Evolutionary conservation across 106 monocot species (phyloP), one percentile per base, ranked within the genome.

Genomic region (Dioscorea alata): DNA sequence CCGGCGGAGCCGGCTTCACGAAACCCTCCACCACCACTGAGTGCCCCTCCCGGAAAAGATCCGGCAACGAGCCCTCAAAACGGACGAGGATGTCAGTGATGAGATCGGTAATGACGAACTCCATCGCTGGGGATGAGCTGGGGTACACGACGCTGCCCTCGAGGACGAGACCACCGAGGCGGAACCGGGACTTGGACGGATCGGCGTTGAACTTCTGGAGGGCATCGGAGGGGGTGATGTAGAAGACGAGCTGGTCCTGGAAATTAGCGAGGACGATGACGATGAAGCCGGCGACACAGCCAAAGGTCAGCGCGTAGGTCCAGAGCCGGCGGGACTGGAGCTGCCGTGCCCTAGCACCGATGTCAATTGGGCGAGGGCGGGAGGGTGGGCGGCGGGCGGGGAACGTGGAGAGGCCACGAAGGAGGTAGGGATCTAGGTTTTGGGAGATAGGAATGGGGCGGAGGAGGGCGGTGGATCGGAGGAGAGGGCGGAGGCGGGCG

Each of bases 91-190:
- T 92, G 50, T 99, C 96, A 6, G 96, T 97, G 33, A 87, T 61
- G 22, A 97, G 86, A 63, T 97, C 97, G 48, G 97, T 99, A 63
- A 99, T 78, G 50, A 99, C 97, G 79, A 99, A 99, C 89, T 99
- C 97, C 65, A 99, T 90, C 83, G 87, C 87, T 0, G 92, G 76
- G 12, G 89, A 85, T 18, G 69, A 62, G 21, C 72, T 53, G 28
- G 96, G 86, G 64, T 99, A 76, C 23, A 61, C 67, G 23, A 99
- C 85, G 72, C 90, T 90, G 67, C 97, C 97, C 60, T 99, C 97
- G 59, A 99, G 76, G 16, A 99, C 97, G 68, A 99, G 85, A 0
- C 97, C 97, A 2, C 92, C 97, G 65, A 99, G 85, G 23, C 97
- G 80, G 80, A 92, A 92, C 12, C 82, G 80, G 57, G 79, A 85